phyloP scores from a whole-genome alignment of 2,329 filamentous ascomycete genomes.

The Phyllosticta paracitricarpa region DNA sequence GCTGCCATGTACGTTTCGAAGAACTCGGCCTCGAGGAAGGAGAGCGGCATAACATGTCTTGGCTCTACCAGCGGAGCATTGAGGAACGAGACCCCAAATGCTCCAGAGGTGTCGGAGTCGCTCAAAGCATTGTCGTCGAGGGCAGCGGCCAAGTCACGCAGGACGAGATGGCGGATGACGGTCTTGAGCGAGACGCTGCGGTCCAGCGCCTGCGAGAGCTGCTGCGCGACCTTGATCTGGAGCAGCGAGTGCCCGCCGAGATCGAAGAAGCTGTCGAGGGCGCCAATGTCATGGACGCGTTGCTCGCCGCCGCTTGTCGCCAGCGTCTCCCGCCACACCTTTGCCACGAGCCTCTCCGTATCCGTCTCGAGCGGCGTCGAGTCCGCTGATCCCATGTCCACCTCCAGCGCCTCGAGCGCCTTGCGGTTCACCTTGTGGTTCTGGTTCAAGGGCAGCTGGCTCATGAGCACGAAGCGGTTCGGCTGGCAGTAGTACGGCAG shows the following conservation, averaged over 20 bases:
- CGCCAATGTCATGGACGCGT: background rate
- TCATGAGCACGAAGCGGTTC: background rate
- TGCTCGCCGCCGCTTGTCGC: background rate
- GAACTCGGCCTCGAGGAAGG: background rate
- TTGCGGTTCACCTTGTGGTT: slow-evolving; percentile 10
- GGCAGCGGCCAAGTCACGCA: slow-evolving; percentile 1
- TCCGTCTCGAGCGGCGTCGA: background rate
- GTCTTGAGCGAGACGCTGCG: slow-evolving; percentile 4
- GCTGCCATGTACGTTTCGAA: background rate
- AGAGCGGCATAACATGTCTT: background rate
- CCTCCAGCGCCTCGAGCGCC: slow-evolving; percentile 2
- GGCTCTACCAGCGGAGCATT: background rate
- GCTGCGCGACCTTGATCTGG: slow-evolving; percentile 9
- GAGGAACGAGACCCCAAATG: background rate
- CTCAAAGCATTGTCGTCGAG: background rate
- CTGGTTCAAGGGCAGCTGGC: background rate
- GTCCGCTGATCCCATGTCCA: background rate
- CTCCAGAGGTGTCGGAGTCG: background rate
- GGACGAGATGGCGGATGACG: slow-evolving; percentile 4
- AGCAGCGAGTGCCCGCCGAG: slow-evolving; percentile 10
- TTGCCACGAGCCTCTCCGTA: slow-evolving; percentile 1
- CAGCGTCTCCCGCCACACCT: slow-evolving; percentile 6
- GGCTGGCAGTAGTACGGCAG: slow-evolving; percentile 8
- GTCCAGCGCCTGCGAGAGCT: slow-evolving; percentile 3
- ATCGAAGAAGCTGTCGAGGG: slow-evolving; percentile 7